Evolutionary conservation across 208 protist species (phyloP).

Genomic region (Crithidia mellificae): DNA sequence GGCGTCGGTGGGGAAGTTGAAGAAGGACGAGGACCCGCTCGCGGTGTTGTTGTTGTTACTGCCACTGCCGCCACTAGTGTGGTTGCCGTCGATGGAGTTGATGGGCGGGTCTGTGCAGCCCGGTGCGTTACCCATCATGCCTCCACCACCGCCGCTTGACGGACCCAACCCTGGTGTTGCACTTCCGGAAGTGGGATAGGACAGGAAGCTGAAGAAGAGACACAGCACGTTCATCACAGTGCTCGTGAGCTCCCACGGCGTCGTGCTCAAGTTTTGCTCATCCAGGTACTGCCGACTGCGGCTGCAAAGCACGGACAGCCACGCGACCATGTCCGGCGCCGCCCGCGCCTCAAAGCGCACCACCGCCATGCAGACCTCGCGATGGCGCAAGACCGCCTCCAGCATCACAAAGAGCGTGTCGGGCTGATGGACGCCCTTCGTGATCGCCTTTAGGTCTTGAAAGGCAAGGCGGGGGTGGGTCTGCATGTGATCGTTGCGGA

Average conservation of each 20-base stretch:
- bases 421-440: constrained; percentile 65
- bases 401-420: constrained; percentile 63
- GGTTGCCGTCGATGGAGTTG: not conserved
- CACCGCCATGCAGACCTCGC: constrained; percentile 33
- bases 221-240: constrained; percentile 51
- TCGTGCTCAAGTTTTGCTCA: constrained; percentile 42
- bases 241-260: constrained; percentile 57
- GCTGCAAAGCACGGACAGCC: constrained; percentile 49
- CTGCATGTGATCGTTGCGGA: constrained; percentile 39
- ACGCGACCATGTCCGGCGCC: constrained; percentile 45
- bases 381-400: constrained; percentile 42
- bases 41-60: not conserved
- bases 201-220: constrained; percentile 41
- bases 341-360: constrained; percentile 31
- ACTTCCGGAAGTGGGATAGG: constrained; percentile 20
- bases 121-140: not conserved
- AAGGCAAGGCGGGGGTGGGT: constrained; percentile 39
- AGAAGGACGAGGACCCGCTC: constrained; percentile 10
- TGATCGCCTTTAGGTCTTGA: constrained; percentile 62
- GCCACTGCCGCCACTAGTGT: not conserved
- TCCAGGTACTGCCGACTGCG: constrained; percentile 49
- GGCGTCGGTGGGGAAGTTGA: constrained; percentile 41
- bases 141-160: not conserved
- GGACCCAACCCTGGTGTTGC: not conserved
- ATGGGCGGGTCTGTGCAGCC: constrained; percentile 1